phyloP scores from a whole-genome alignment of 805 yeast species.

The Ascoidea asiatica region DNA sequence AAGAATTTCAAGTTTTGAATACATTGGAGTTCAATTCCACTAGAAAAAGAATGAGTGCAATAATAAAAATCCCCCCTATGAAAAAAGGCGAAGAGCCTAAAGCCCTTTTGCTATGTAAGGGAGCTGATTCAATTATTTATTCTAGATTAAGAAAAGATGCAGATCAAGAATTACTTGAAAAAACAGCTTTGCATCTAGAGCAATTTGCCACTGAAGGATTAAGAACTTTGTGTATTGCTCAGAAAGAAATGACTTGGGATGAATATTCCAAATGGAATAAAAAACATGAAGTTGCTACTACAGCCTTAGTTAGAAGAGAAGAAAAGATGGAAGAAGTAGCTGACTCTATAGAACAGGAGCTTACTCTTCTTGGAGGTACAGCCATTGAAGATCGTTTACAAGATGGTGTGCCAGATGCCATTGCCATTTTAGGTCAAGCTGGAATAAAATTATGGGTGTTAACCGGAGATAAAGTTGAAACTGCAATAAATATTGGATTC shows the following conservation, averaged over 20 bases:
- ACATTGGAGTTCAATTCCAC: constrained; percentile 72
- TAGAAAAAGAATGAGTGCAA: constrained; percentile 79
- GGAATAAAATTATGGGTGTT: constrained; percentile 80
- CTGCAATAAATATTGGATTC: constrained; percentile 79
- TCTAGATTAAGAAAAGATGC: constrained; percentile 43
- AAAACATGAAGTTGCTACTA: constrained; percentile 50
- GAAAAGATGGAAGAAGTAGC: constrained; percentile 64
- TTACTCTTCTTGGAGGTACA: constrained; percentile 65
- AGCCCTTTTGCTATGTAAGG: constrained; percentile 64
- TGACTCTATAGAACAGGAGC: constrained; percentile 54
- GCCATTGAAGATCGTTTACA: constrained; percentile 80
- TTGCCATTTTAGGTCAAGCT: constrained; percentile 53
- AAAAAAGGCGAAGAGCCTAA: constrained; percentile 33
- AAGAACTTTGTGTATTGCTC: constrained; percentile 71
- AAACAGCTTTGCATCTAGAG: constrained; percentile 63
- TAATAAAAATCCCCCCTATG: constrained; percentile 49
- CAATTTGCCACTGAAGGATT: constrained; percentile 75
- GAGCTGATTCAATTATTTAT: constrained; percentile 74
- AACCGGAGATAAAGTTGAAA: constrained; percentile 84
- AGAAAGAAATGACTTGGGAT: constrained; percentile 47
- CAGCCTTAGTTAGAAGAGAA: constrained; percentile 47
- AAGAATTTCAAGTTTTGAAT: constrained; percentile 61
- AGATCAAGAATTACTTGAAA: constrained; percentile 32
- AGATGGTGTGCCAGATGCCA: constrained; percentile 79
- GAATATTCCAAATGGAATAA: constrained; percentile 52